Percentiles rank a stretch among this genome's conserved stretches.
These are phyloP conservation scores for Diutina neorugosa DNA, from an alignment of 1,139 yeast species.

Conservation along the genomic window DNA sequence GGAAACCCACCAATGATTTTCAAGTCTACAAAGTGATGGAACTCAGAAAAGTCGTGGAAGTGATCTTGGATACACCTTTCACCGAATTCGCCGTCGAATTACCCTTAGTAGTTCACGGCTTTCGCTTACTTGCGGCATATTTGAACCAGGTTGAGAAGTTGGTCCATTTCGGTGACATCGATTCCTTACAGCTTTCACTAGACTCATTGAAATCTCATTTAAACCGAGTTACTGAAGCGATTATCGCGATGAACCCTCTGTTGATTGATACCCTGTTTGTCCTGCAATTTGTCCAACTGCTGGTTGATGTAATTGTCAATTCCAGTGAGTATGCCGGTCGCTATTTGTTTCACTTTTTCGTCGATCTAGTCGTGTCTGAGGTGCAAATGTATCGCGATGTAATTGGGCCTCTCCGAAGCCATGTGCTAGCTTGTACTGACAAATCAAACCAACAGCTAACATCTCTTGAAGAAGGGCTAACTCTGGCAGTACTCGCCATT, in stretches of 20 bases:
- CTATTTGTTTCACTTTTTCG: background rate
- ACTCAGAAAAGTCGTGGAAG: background rate
- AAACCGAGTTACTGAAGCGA: background rate
- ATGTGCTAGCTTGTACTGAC: background rate
- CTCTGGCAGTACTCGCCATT: background rate
- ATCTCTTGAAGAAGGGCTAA: background rate
- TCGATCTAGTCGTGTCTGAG: background rate
- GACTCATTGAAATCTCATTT: background rate
- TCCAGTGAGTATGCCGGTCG: background rate
- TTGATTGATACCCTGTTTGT: background rate
- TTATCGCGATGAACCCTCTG: background rate
- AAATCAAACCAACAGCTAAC: background rate
- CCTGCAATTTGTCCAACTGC: background rate
- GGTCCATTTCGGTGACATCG: background rate
- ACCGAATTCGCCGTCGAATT: background rate
- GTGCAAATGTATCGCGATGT: background rate
- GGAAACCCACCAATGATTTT: background rate
- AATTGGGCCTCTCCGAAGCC: background rate
- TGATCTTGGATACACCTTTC: background rate
- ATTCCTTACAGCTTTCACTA: background rate
- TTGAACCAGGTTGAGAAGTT: background rate
- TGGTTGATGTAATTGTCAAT: background rate
- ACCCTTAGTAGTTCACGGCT: background rate
- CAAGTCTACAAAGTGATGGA: background rate
- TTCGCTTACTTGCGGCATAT: background rate